These are phyloP conservation scores for Globisporangium recalcitrans DNA, from an alignment of 352 stramenopile species.

Conservation along the genomic window DNA sequence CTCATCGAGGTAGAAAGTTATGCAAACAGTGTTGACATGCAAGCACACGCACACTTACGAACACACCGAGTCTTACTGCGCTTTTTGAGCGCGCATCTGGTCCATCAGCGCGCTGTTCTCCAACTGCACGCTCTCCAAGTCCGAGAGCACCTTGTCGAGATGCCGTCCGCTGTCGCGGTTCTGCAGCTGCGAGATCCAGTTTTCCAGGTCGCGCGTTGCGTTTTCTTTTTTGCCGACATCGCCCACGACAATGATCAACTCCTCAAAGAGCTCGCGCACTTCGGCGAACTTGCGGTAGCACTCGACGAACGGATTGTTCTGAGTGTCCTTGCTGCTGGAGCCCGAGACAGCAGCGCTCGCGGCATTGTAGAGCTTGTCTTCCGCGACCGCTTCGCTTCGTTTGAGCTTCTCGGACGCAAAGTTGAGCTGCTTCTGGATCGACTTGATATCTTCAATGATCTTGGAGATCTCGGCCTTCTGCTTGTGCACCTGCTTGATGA, in stretches of 20 bases:
- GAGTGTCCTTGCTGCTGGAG: not conserved
- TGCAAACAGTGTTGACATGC: not conserved
- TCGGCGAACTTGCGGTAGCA: conserved; percentile 83
- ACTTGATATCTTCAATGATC: conserved; percentile 74
- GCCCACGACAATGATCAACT: conserved; percentile 57
- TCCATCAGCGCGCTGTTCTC: conserved; percentile 67
- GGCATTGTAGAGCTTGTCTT: conserved; percentile 80
- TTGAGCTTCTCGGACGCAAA: conserved; percentile 72
- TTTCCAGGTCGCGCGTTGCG: conserved; percentile 62
- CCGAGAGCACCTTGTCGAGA: conserved; percentile 61
- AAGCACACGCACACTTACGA: not conserved
- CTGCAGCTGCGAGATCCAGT: conserved; percentile 79
- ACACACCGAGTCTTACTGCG: not conserved
- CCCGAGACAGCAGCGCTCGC: conserved; percentile 32
- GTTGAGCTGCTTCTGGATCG: conserved; percentile 80
- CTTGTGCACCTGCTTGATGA: conserved; percentile 88
- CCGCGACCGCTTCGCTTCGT: conserved; percentile 69
- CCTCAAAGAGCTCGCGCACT: conserved; percentile 80
- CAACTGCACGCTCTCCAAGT: conserved; percentile 60
- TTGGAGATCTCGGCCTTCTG: conserved; percentile 85
- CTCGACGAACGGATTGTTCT: conserved; percentile 51
- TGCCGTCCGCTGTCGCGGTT: conserved; percentile 64
- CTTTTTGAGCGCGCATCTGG: conserved; percentile 29
- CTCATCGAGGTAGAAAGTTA: conserved; percentile 18
- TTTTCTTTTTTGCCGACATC: conserved; percentile 82